Evolutionary conservation across 257 asterid species (phyloP).

Genomic region (Forsythia viridissima): DNA sequence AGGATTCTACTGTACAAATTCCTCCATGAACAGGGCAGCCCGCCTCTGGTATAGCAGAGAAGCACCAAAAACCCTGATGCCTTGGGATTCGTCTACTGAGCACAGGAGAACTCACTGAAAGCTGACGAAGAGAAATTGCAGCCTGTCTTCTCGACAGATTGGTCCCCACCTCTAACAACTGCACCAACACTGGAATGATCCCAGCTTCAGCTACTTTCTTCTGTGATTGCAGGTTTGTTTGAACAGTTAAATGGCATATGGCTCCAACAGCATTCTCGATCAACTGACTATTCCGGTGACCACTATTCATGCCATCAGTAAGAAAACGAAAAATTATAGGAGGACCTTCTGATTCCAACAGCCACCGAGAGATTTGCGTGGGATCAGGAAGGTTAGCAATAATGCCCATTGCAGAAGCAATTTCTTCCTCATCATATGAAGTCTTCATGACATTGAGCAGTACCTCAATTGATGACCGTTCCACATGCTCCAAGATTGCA

Average conservation of each 20-base stretch:
- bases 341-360: conserved; percentile 45
- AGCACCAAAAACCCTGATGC: conserved; percentile 54
- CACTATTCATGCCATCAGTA: conserved; percentile 22
- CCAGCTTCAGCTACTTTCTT: conserved; percentile 59
- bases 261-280: conserved; percentile 60
- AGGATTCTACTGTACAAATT: conserved; percentile 44
- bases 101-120: conserved; percentile 46
- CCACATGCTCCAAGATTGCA: conserved; percentile 35
- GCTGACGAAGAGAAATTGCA: conserved; percentile 53
- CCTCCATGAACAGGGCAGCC: conserved; percentile 60
- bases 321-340: conserved; percentile 32
- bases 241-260: conserved; percentile 49
- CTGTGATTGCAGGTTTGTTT: conserved; percentile 37
- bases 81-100: conserved; percentile 44
- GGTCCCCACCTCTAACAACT: conserved; percentile 48
- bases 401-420: conserved; percentile 52
- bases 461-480: conserved; percentile 39
- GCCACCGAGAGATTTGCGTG: conserved; percentile 47
- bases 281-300: conserved; percentile 30
- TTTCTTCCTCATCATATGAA: conserved; percentile 50
- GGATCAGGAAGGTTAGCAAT: conserved; percentile 53
- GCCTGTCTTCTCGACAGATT: conserved; percentile 40
- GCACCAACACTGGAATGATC: conserved; percentile 42
- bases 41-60: conserved; percentile 43
- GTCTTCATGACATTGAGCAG: conserved; percentile 42